Percentiles rank a stretch among this genome's conserved stretches.
phyloP scores from a whole-genome alignment of 23 red algal genomes.

The Gracilaria gracilis region DNA sequence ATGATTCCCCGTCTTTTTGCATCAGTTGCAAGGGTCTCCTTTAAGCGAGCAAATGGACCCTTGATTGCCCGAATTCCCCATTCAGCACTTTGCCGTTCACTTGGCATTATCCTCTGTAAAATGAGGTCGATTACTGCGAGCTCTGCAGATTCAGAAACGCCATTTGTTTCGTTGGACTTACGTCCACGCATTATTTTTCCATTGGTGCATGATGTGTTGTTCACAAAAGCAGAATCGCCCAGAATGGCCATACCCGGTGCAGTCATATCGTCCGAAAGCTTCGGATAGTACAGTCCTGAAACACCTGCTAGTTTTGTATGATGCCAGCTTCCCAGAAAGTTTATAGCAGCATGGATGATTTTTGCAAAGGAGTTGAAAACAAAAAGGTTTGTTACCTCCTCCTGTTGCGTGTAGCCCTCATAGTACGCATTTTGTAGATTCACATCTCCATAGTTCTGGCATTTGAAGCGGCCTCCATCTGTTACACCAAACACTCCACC shows the following conservation, averaged over 20 bases:
- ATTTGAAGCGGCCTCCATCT: conserved; percentile 5
- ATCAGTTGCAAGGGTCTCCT: background rate
- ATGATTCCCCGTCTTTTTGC: too few relatives aligned
- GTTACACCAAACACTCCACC: conserved; percentile 7
- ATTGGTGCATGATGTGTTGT: conserved; percentile 6
- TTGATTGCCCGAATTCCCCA: conserved; percentile 1
- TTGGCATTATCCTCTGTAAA: background rate
- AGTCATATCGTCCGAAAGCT: background rate
- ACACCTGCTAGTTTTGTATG: background rate
- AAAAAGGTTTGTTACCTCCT: conserved; percentile 8
- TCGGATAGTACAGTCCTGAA: background rate
- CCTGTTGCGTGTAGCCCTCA: background rate
- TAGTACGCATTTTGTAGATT: conserved; percentile 19
- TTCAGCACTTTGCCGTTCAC: background rate
- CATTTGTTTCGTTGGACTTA: background rate
- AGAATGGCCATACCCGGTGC: background rate
- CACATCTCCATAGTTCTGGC: background rate
- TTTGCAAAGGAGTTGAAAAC: conserved; percentile 19
- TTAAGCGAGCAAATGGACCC: conserved; percentile 2
- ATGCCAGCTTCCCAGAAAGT: background rate
- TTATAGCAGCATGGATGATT: conserved; percentile 28
- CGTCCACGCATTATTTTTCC: conserved; percentile 13
- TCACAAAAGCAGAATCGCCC: conserved; percentile 15
- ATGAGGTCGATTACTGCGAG: background rate
- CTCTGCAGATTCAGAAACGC: background rate